Percentiles rank a stretch among this genome's conserved stretches.
These are phyloP conservation scores for Rasamsonia emersonii DNA, from an alignment of 2,329 filamentous ascomycete species.

Conservation along the genomic window DNA sequence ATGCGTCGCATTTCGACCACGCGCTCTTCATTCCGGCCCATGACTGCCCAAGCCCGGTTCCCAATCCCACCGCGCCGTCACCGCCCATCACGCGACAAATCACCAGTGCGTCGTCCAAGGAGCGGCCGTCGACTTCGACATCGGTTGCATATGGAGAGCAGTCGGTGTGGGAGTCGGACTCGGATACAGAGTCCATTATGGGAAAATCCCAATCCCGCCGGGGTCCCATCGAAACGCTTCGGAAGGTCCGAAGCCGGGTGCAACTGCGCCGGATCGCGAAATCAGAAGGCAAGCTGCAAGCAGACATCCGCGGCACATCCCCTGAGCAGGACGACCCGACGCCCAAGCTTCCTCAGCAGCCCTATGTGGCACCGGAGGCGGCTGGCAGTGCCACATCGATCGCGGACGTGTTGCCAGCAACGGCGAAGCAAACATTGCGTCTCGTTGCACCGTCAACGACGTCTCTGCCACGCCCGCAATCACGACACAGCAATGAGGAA, in stretches of 20 bases:
- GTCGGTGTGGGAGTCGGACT: slow-evolving; percentile 34
- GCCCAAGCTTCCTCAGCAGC: slow-evolving; percentile 2
- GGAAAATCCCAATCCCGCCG: slow-evolving; percentile 26
- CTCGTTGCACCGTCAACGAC: slow-evolving; percentile 29
- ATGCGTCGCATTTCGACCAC: slow-evolving; percentile 30
- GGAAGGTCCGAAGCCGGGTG: slow-evolving; percentile 32
- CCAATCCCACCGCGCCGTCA: slow-evolving; percentile 23
- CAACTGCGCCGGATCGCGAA: slow-evolving; percentile 28
- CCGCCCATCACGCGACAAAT: slow-evolving; percentile 22
- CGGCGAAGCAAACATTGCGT: slow-evolving; percentile 23
- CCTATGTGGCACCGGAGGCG: background rate
- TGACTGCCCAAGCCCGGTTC: slow-evolving; percentile 27
- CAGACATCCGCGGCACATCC: slow-evolving; percentile 14
- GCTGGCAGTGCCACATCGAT: slow-evolving; percentile 11
- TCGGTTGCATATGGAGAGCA: slow-evolving; percentile 27
- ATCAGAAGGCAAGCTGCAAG: slow-evolving; percentile 26
- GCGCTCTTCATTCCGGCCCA: slow-evolving; percentile 33
- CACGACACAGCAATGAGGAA: slow-evolving; percentile 18
- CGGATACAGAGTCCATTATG: slow-evolving; percentile 25
- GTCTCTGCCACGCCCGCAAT: slow-evolving; percentile 21
- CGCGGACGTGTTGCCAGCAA: slow-evolving; percentile 18
- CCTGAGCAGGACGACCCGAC: slow-evolving; percentile 17
- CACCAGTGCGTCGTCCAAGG: slow-evolving; percentile 18
- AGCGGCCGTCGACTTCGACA: slow-evolving; percentile 25
- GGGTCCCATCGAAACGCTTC: slow-evolving; percentile 30